Base-by-base conservation (phyloP, 129 eudicot species). In the Arctium minus region DNA sequence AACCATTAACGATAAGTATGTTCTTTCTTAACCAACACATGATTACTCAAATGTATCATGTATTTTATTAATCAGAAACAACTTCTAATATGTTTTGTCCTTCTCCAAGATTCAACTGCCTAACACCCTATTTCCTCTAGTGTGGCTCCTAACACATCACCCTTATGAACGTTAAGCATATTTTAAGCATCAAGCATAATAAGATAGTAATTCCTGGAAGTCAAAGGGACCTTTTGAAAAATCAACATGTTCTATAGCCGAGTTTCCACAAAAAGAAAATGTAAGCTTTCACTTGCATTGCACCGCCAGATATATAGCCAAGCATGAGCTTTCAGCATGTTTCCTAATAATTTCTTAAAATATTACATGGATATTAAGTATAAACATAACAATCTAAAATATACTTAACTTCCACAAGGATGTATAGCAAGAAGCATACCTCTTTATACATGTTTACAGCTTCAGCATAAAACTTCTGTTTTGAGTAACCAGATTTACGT, bases 401-500 rank as follows among this genome's bases (percentile, higher is more conserved):
- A 68, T 35, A 74, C 7, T 44, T 33, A 35, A 69, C 33, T 64
- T 69, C 53, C 72, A 69, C 12, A 69, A 48, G 38, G 83, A 70
- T 32, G 72, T 37, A 29, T 70, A 82, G 56, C 68, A 42, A 69
- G 64, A 74, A 86, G 76, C 72, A 73, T 32, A 95, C 99, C 99
- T 92, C 90, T 89, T 90, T 92, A 86, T 95, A 95, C 74, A 95
- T 73, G 76, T 83, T 80, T 65, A 85, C 79, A 74, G 97, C 97
- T 85, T 95, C 99, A 4, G 65, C 22, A 71, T 95, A 95, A 81
- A 95, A 95, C 87, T 86, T 84, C 79, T 90, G 73, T 72, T 93
- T 95, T 79, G 97, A 91, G 84, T 95, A 95, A 62, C 99, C 99
- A 83, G 91, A 30, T 81, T 90, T 95, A 60, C 98, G 83, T 70